These are phyloP conservation scores for Capsicum chinense DNA, from an alignment of 257 asterid genomes.

Conservation along the genomic window DNA sequence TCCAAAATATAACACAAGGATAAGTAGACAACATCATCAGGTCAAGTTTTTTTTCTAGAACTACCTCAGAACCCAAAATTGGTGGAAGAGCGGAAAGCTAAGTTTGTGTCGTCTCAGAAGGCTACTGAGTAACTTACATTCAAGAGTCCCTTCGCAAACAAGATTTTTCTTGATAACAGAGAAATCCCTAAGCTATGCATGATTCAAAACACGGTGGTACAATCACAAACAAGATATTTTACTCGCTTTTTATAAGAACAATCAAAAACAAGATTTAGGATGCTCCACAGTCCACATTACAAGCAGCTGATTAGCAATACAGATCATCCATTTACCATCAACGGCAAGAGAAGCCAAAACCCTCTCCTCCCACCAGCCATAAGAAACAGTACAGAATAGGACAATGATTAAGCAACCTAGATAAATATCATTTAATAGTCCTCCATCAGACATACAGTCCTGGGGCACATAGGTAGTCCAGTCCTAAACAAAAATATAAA, in stretches of 20 bases:
- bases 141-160: constrained; percentile 14
- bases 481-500: constrained; percentile 14
- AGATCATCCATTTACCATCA: not conserved
- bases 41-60: not conserved
- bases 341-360: not conserved
- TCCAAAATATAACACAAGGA: not conserved
- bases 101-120: not conserved
- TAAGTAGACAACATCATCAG: constrained; percentile 23
- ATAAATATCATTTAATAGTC: constrained; percentile 10
- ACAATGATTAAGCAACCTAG: not conserved
- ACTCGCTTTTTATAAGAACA: not conserved
- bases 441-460: not conserved
- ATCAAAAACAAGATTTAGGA: not conserved
- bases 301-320: not conserved
- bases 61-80: constrained; percentile 1
- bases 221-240: not conserved
- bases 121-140: not conserved
- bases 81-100: not conserved
- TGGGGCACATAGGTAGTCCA: not conserved
- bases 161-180: not conserved
- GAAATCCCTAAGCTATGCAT: not conserved
- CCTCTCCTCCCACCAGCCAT: not conserved
- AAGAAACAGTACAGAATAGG: not conserved
- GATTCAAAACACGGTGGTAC: not conserved
- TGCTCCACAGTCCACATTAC: constrained; percentile 14